Base-by-base conservation (phyloP, 148 eudicot genomes). In the Dysphania ambrosioides region DNA sequence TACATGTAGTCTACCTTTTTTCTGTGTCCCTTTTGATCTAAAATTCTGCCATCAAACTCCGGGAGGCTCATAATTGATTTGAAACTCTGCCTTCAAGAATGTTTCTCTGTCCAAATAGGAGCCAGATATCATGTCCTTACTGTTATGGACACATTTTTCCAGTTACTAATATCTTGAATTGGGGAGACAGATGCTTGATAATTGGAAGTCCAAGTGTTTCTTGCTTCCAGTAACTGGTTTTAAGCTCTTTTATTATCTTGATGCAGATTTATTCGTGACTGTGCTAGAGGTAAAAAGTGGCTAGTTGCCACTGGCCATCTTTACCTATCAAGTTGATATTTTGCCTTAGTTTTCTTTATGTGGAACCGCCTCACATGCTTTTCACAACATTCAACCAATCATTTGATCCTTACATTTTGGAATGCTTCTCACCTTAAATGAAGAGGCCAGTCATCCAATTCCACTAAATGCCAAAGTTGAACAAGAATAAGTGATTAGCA, bases 381-480 rank as follows among this genome's bases (percentile, higher is more conserved):
- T n/a, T n/a, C n/a, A n/a, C n/a, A n/a, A n/a, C n/a, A n/a, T n/a
- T n/a, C n/a, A n/a, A n/a, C n/a, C n/a, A n/a, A n/a, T n/a, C n/a
- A n/a, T n/a, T n/a, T n/a, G n/a, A n/a, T n/a, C n/a, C n/a, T n/a
- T n/a, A n/a, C n/a, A n/a, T n/a, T n/a, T n/a, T 27, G 32, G 32
- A 60, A 60, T 12, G 13, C 1, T 65, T 35, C 1, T 64, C 29
- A 36, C 15, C 23, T 44, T 11, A 4, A 13, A 29, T 16, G 34
- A 60, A 60, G 64, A 65, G 2, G 51, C 51, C 23, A 63, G 41
- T 63, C 67, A 63, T 63, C 23, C 67, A 32, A 12, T 61, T 31
- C 63, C 3, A 29, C n/a, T n/a, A n/a, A n/a, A n/a, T n/a, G n/a
- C n/a, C n/a, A n/a, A n/a, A n/a, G n/a, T n/a, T n/a, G n/a, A n/a